A percentile compares a stretch with the other conserved stretches of the same genome.
These are phyloP conservation scores for Urochloa ruziziensis DNA, from an alignment of 176 grass and related monocot species.

Conservation along the genomic window DNA sequence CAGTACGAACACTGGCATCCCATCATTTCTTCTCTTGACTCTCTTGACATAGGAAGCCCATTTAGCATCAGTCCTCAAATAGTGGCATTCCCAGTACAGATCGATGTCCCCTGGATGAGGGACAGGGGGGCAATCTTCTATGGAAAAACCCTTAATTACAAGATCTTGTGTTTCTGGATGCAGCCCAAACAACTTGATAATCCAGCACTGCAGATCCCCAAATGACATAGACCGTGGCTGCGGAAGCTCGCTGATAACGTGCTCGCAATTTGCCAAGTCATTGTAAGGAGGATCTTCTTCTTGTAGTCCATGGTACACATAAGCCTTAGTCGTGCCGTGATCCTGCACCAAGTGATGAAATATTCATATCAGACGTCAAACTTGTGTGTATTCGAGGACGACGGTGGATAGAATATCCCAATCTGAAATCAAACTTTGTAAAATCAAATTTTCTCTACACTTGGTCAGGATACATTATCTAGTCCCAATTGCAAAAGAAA, in stretches of 20 bases:
- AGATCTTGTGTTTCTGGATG: conserved; percentile 34
- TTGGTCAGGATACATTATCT: no score
- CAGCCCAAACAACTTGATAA: conserved; percentile 6
- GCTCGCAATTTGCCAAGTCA: neutral
- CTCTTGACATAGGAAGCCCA: conserved; percentile 22
- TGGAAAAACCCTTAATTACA: neutral
- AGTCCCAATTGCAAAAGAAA: neutral
- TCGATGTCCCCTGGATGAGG: neutral
- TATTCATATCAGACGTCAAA: neutral
- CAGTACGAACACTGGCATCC: neutral
- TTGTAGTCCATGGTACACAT: neutral
- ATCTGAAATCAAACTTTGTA: no score
- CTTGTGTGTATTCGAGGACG: neutral
- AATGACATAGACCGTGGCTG: conserved; percentile 21
- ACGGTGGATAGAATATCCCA: no score
- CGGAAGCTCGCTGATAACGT: neutral
- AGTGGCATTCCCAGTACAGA: neutral
- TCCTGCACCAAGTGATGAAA: neutral
- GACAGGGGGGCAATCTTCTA: neutral
- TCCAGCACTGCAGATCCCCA: conserved; percentile 19
- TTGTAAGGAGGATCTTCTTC: neutral
- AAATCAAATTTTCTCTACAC: no score
- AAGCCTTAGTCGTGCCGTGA: neutral
- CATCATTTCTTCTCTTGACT: conserved; percentile 13
- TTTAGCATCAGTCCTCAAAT: neutral